phyloP scores from a whole-genome alignment of 805 yeast species.

The Kurtzmaniella cleridarum region DNA sequence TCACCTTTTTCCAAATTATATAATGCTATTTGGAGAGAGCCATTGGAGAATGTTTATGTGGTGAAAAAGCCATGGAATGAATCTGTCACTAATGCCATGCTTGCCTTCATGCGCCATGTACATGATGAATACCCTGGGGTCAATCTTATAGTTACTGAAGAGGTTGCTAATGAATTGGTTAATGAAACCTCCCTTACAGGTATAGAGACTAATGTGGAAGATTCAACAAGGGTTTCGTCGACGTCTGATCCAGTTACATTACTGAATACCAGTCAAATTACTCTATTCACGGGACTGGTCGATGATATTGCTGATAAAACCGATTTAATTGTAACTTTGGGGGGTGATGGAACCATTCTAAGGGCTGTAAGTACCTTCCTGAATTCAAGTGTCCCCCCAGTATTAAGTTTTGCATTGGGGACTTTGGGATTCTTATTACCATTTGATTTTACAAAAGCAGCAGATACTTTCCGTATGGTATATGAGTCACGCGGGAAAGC shows the following conservation, averaged over 20 bases:
- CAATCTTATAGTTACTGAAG: slow-evolving; percentile 72
- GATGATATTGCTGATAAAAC: slow-evolving; percentile 59
- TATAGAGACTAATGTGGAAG: slow-evolving; percentile 4
- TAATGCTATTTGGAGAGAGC: slow-evolving; percentile 63
- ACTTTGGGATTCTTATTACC: slow-evolving; percentile 88
- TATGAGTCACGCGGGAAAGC: slow-evolving; percentile 66
- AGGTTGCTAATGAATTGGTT: slow-evolving; percentile 67
- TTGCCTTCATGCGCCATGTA: slow-evolving; percentile 56
- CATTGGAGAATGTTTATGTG: slow-evolving; percentile 68
- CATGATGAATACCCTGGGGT: slow-evolving; percentile 61
- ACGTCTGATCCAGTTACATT: not conserved
- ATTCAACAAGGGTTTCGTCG: too few relatives aligned
- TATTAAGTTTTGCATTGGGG: slow-evolving; percentile 82
- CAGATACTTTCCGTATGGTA: slow-evolving; percentile 58
- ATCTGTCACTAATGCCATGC: slow-evolving; percentile 60
- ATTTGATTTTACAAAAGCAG: slow-evolving; percentile 64
- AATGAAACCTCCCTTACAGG: slow-evolving; percentile 11
- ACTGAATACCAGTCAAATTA: slow-evolving; percentile 12
- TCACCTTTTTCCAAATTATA: slow-evolving; percentile 58
- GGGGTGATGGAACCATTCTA: slow-evolving; percentile 95
- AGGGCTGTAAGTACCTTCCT: slow-evolving; percentile 78
- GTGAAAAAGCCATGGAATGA: slow-evolving; percentile 82
- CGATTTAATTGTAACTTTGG: slow-evolving; percentile 78
- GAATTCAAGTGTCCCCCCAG: slow-evolving; percentile 77
- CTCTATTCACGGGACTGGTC: slow-evolving; percentile 53